Conservation (phyloP, 805 yeast genomes). For the Yamadazyma ubonensis region DNA sequence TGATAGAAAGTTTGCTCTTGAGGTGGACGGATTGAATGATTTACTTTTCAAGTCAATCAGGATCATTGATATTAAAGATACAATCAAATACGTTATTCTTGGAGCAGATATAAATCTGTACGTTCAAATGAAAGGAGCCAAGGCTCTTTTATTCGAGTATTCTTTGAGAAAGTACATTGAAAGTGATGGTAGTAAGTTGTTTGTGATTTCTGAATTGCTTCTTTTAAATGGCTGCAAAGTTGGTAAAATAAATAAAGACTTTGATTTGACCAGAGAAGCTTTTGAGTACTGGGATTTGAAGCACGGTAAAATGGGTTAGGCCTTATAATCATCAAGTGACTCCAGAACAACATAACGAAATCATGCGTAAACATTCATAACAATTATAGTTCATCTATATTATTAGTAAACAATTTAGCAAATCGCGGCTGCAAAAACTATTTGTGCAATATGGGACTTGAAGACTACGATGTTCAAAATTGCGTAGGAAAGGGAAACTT, state of each 20-base stretch:
- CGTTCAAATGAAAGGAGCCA: conserved; percentile 18
- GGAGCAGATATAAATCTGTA: conserved; percentile 51
- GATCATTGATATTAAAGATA: conserved; percentile 45
- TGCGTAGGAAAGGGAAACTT: conserved; percentile 83
- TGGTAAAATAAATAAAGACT: conserved; percentile 31
- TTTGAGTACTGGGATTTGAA: conserved; percentile 49
- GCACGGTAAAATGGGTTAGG: conserved; percentile 14
- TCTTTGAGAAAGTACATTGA: conserved; percentile 48
- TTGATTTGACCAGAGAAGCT: conserved; percentile 49
- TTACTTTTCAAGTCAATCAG: conserved; percentile 53
- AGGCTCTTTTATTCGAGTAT: conserved; percentile 42
- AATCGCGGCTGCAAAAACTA: conserved; percentile 14
- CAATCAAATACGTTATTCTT: conserved; percentile 43
- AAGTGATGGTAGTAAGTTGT: conserved; percentile 23
- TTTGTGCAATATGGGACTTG: conserved; percentile 16
- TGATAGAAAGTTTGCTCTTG: conserved; percentile 44
- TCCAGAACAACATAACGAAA: too few species aligned
- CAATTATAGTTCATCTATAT: background rate
- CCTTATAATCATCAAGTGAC: too few species aligned
- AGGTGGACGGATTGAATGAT: conserved; percentile 26
- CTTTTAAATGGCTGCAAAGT: conserved; percentile 55
- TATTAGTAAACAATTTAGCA: too few species aligned
- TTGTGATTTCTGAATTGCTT: conserved; percentile 57
- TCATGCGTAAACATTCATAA: too few species aligned
- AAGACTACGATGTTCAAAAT: conserved; percentile 32